Conservation (phyloP, 176 grass and related monocot genomes). For the Musa acuminata region DNA sequence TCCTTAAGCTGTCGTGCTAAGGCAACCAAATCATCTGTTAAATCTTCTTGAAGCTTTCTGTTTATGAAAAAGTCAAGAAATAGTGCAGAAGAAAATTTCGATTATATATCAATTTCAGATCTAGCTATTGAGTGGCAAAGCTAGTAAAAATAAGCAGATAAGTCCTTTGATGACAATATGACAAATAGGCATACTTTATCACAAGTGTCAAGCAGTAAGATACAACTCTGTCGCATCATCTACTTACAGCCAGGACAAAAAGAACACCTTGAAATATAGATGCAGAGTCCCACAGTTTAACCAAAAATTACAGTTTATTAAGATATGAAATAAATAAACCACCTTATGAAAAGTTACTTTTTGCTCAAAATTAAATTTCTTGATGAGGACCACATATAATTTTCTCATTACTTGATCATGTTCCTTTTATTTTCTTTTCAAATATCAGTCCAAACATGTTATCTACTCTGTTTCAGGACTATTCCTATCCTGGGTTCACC, state of each 20-base stretch:
- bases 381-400: no score
- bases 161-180: not conserved
- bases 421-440: no score
- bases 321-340: not conserved
- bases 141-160: not conserved
- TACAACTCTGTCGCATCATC: no score
- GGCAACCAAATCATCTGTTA: constrained; percentile 87
- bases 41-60: constrained; percentile 88
- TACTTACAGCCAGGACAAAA: no score
- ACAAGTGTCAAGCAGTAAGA: constrained; percentile 2
- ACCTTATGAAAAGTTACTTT: no score
- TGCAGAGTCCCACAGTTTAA: no score
- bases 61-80: not conserved
- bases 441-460: no score
- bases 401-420: no score
- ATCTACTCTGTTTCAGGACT: no score
- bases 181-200: constrained; percentile 5
- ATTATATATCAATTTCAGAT: not conserved
- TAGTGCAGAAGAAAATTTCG: not conserved
- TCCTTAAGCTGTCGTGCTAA: constrained; percentile 79
- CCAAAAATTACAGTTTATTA: not conserved
- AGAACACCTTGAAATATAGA: no score
- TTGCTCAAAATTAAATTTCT: no score
- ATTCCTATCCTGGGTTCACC: no score
- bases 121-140: not conserved